phyloP scores from a whole-genome alignment of 164 flowering plant genomes.

The Cinnamomum chago region DNA sequence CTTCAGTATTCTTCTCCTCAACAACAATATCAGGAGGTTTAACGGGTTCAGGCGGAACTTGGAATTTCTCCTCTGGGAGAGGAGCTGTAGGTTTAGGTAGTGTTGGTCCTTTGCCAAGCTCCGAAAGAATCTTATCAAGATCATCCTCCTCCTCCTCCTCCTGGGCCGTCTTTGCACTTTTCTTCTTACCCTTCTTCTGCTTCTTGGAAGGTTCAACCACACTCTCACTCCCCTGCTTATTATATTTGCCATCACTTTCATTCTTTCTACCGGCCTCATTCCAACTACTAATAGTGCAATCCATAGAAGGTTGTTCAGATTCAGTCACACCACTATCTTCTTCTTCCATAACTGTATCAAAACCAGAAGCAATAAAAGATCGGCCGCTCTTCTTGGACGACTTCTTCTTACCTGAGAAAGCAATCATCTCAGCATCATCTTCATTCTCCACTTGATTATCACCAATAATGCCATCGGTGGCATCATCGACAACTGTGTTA shows the following conservation, averaged over 20 bases:
- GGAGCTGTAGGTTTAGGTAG: conserved; percentile 32
- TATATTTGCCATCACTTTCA: conserved; percentile 17
- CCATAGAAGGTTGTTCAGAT: conserved; percentile 5
- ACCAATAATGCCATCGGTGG: conserved; percentile 2
- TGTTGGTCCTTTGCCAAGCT: conserved; percentile 69
- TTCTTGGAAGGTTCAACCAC: conserved; percentile 52
- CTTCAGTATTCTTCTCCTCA: conserved; percentile 58
- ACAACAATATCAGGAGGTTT: conserved; percentile 26
- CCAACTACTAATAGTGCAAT: not conserved
- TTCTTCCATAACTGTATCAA: conserved; percentile 19
- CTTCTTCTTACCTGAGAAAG: conserved; percentile 49
- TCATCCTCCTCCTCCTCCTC: conserved; percentile 72
- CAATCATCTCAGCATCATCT: conserved; percentile 31
- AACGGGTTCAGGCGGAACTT: conserved; percentile 36
- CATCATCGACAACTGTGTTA: too few relatives aligned
- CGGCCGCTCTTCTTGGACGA: conserved; percentile 11
- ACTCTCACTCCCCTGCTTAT: conserved; percentile 24
- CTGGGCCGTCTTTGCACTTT: conserved; percentile 78
- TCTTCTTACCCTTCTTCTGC: conserved; percentile 85
- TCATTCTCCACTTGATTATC: conserved; percentile 18
- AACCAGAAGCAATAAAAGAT: conserved; percentile 21
- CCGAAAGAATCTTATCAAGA: conserved; percentile 84
- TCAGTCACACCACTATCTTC: conserved; percentile 2
- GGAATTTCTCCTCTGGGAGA: conserved; percentile 36
- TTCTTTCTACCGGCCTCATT: conserved; percentile 12